Base-by-base conservation (phyloP, 495 filamentous ascomycete genomes). In the Penicillium egyptiacum region DNA sequence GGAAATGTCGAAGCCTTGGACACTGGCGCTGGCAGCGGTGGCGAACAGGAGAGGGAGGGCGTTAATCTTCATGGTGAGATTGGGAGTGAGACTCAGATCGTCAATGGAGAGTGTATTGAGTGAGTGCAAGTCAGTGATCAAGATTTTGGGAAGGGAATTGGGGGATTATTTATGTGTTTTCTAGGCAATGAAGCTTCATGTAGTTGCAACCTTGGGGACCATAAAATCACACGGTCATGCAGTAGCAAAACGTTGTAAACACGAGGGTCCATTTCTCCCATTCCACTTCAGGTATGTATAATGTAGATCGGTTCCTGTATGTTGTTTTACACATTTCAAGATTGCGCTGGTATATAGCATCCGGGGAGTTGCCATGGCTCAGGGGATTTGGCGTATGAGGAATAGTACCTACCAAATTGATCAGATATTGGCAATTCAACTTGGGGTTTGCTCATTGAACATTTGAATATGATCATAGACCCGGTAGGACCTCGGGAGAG, bases 1-100 rank as follows among this genome's bases (percentile, higher is more conserved):
- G 16, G 85, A 87, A 61, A 88, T 82, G 59, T 88, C 85, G 59
- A 88, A 87, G 26, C 85, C 85, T 51, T 83, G 79, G 40, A 87
- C 81, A 6, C 48, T 58, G 39, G 72, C 63, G 37, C 59, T 50
- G 14, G 58, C 60, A 11, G 56, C 58, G n/a, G 63, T 60, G 8
- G 56, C 62, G 28, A 51, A 39, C 9, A 63, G 23, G 14, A 66
- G 43, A 4, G 57, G 52, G 30, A 58, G 25, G 9, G 45, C n/a
- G 26, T 52, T 31, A 14, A 50, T 50, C 50, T 66, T 68, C 62
- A 68, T 64, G 28, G 2, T 51, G 52, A 19, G 8, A 11, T 26
- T 31, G 17, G 17, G 25, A 50, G 26, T 39, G 35, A 39, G n/a
- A 33, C 4, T 28, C 2, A 31, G 31, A 26, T 19, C 30, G 14